These are phyloP conservation scores for Macrotyloma uniflorum DNA, from an alignment of 306 rosid species.

Conservation along the genomic window DNA sequence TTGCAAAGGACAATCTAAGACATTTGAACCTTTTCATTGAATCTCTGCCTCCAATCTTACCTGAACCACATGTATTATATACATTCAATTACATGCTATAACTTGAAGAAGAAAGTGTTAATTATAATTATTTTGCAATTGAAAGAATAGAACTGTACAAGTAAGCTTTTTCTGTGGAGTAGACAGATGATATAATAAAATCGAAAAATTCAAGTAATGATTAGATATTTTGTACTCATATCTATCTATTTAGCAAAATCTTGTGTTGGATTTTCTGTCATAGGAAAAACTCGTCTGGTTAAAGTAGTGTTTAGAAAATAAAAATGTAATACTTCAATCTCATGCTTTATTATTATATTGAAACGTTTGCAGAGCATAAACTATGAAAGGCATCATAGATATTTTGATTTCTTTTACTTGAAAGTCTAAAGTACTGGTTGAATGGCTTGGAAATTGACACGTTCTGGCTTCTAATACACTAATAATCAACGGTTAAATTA, in stretches of 20 bases:
- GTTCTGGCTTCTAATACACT: background rate
- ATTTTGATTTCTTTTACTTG: background rate
- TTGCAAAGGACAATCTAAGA: slow-evolving; percentile 63
- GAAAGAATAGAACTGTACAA: background rate
- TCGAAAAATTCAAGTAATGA: too few species aligned
- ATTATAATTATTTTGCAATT: background rate
- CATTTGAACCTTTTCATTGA: slow-evolving; percentile 62
- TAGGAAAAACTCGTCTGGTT: too few species aligned
- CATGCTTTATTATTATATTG: background rate
- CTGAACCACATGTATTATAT: slow-evolving; percentile 49
- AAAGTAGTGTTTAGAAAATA: too few species aligned
- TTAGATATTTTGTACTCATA: too few species aligned
- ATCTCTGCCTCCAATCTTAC: slow-evolving; percentile 51
- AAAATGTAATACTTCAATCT: background rate
- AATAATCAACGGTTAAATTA: background rate
- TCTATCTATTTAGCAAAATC: too few species aligned
- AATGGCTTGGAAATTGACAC: slow-evolving; percentile 12
- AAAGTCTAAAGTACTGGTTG: background rate
- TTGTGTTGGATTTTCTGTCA: too few species aligned
- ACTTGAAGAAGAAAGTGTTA: slow-evolving; percentile 2
- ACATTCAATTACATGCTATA: slow-evolving; percentile 65
- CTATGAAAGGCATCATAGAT: background rate
- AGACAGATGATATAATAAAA: background rate
- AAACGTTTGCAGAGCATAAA: background rate
- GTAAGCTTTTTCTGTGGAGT: background rate